Evolutionary conservation across 2,329 filamentous ascomycete species (phyloP).

Genomic region (Hypoxylon rubiginosum): DNA sequence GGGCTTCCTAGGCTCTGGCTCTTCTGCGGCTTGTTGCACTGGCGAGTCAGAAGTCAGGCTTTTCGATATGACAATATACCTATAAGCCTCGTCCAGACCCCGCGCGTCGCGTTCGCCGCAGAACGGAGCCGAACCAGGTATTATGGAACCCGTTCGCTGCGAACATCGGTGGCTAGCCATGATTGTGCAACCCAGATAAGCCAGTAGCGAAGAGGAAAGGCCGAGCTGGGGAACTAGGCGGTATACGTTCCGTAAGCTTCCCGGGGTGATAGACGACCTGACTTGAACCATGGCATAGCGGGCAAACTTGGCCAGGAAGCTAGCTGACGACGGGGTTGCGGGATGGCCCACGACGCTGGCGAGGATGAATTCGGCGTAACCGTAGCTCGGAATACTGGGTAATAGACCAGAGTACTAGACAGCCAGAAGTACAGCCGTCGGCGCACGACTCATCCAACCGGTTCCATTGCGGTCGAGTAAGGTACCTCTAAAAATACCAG

Average conservation of each 20-base stretch:
- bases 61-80: constrained; percentile 42
- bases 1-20: neutral
- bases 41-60: constrained; percentile 49
- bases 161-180: constrained; percentile 40
- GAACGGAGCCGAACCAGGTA: constrained; percentile 39
- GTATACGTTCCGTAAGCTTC: constrained; percentile 32
- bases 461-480: constrained; percentile 37
- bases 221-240: constrained; percentile 12
- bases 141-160: constrained; percentile 38
- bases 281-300: constrained; percentile 19
- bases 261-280: constrained; percentile 19
- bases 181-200: constrained; percentile 36
- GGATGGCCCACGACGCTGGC: constrained; percentile 5
- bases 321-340: constrained; percentile 24
- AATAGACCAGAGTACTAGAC: constrained; percentile 10
- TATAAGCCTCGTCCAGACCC: constrained; percentile 48
- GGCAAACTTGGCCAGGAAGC: constrained; percentile 21
- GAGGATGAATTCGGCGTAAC: constrained; percentile 22
- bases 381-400: constrained; percentile 19
- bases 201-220: constrained; percentile 22
- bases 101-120: constrained; percentile 42
- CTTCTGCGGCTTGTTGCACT: constrained; percentile 47
- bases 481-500: constrained; percentile 28
- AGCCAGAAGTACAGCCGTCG: constrained; percentile 29
- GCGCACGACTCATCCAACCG: constrained; percentile 31